Evolutionary conservation across 192 early-diverging fungal genomes (phyloP).

Genomic region (Backusella mclennaniae): DNA sequence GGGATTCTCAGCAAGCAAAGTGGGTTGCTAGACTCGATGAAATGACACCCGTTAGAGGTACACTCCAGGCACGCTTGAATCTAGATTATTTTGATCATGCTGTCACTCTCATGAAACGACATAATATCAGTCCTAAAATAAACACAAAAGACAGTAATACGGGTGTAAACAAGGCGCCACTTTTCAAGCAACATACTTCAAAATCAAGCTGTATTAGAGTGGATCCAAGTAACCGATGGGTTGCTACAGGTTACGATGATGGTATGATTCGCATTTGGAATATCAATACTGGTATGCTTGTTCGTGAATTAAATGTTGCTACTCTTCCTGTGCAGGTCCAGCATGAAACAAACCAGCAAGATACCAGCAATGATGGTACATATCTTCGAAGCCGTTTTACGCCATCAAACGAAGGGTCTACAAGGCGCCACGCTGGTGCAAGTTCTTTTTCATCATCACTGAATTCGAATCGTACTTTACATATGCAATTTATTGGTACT

Average conservation of each 20-base stretch:
- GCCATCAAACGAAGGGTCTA: background rate
- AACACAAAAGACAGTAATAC: background rate
- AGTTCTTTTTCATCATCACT: background rate
- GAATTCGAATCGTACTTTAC: slow-evolving; percentile 4
- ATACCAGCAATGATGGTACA: background rate
- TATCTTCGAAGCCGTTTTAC: background rate
- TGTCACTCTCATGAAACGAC: background rate
- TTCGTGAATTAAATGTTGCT: background rate
- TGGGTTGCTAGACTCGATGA: slow-evolving; percentile 34
- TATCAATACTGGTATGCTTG: slow-evolving; percentile 13
- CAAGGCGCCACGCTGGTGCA: background rate
- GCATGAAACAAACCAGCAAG: background rate
- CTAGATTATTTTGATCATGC: background rate
- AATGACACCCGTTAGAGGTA: background rate
- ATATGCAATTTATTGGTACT: slow-evolving; percentile 24
- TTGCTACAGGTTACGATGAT: slow-evolving; percentile 24
- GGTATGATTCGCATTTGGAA: slow-evolving; percentile 33
- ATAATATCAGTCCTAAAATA: background rate
- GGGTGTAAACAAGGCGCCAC: background rate
- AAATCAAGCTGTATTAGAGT: slow-evolving; percentile 17
- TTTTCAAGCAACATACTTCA: background rate
- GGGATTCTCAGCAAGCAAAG: slow-evolving; percentile 20
- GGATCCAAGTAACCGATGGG: slow-evolving; percentile 30
- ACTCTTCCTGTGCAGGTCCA: background rate
- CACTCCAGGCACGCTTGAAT: background rate